Evolutionary conservation across 176 grass and related monocot species (phyloP).

Genomic region (Themeda triandra): DNA sequence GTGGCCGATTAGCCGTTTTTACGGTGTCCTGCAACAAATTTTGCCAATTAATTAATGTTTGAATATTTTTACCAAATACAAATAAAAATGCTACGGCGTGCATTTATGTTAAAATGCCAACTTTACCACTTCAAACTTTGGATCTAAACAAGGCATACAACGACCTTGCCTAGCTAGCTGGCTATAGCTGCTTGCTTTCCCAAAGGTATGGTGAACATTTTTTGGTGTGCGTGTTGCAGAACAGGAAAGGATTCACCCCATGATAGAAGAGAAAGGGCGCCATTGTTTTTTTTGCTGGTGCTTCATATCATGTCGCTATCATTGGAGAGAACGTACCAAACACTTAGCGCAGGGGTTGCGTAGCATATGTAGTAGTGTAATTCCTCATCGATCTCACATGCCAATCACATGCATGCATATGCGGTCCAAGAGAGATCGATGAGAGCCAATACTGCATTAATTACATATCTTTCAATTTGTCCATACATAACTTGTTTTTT

Average conservation of each 20-base stretch:
- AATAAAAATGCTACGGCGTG: too few species aligned
- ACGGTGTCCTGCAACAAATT: too few species aligned
- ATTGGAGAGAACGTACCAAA: constrained; percentile 3
- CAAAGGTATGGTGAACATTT: background rate
- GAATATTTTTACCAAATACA: too few species aligned
- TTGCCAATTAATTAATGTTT: too few species aligned
- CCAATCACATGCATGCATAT: background rate
- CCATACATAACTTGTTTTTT: background rate
- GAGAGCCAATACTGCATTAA: background rate
- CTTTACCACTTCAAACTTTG: too few species aligned
- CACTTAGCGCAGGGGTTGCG: too few species aligned
- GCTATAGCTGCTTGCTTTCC: background rate
- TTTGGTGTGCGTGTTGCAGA: background rate
- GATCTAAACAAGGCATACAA: too few species aligned
- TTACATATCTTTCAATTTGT: background rate
- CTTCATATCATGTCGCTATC: constrained; percentile 25
- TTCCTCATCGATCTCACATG: background rate
- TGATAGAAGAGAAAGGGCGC: background rate
- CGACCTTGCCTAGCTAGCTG: background rate
- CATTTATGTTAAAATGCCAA: too few species aligned
- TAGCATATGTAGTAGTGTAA: too few species aligned
- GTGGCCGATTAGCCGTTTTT: too few species aligned
- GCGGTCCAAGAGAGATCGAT: background rate
- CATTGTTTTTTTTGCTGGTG: background rate
- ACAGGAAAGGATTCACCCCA: constrained; percentile 17